Conservation (phyloP, 306 rosid genomes). For the Castanea crenata region DNA sequence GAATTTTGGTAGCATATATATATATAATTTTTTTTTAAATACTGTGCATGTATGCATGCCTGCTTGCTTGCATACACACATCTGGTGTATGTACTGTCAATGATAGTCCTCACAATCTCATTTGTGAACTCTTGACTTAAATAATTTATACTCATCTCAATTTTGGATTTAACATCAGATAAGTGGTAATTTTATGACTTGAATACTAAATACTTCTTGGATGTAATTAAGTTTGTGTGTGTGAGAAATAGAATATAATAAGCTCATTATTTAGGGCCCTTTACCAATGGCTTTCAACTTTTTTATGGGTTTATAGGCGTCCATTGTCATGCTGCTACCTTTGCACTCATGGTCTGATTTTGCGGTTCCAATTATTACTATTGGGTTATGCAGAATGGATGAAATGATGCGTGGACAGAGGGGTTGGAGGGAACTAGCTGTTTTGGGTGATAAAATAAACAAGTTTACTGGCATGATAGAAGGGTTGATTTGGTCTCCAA, state of each 20-base stretch:
- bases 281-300: background rate
- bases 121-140: no score
- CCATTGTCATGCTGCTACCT: background rate
- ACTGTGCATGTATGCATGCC: background rate
- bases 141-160: no score
- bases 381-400: constrained; percentile 73
- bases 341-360: background rate
- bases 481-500: constrained; percentile 96
- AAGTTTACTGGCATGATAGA: constrained; percentile 95
- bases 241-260: background rate
- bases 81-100: background rate
- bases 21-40: no score
- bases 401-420: constrained; percentile 99
- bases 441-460: constrained; percentile 88
- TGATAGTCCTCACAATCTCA: no score
- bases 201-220: no score
- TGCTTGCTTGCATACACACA: background rate
- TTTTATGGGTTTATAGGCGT: background rate
- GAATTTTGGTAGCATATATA: background rate
- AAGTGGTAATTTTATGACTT: no score
- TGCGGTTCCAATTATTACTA: constrained; percentile 5
- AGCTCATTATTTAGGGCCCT: background rate
- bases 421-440: constrained; percentile 97
- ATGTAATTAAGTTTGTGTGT: no score
- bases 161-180: no score